Conservation (phyloP, 139 green algal genomes). For the Chlamydomonas sp. region DNA sequence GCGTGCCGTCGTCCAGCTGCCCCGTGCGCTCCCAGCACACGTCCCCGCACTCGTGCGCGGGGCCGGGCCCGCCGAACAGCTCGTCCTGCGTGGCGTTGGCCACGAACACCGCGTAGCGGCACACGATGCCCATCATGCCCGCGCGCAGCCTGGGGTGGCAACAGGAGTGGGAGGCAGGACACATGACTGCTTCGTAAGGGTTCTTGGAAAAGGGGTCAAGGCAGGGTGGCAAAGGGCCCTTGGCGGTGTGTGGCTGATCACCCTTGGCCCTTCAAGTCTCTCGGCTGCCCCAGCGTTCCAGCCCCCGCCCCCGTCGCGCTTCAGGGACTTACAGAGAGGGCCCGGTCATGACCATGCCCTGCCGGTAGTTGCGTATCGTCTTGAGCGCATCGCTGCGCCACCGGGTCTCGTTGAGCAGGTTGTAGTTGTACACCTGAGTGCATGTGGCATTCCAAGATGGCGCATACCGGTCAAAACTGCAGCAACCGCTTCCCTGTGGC, state of each 20-base stretch:
- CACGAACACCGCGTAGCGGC: constrained; percentile 28
- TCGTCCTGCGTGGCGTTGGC: not conserved
- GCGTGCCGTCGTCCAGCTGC: too few relatives aligned
- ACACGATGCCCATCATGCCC: constrained; percentile 34
- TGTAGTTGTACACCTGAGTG: constrained; percentile 13
- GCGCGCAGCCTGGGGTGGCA: constrained; percentile 12
- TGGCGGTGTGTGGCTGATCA: too few relatives aligned
- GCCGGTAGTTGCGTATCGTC: not conserved
- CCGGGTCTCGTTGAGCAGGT: constrained; percentile 8
- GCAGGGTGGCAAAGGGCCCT: too few relatives aligned
- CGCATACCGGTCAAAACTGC: too few relatives aligned
- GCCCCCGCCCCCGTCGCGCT: not conserved
- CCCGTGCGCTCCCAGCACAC: too few relatives aligned
- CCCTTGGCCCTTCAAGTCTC: too few relatives aligned
- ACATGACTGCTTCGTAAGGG: too few relatives aligned
- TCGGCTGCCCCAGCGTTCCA: too few relatives aligned
- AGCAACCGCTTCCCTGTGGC: too few relatives aligned
- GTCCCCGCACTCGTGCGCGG: not conserved
- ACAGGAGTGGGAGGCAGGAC: not conserved
- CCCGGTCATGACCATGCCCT: constrained; percentile 42
- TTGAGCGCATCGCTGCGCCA: constrained; percentile 34
- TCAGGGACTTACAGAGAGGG: not conserved
- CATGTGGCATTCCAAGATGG: not conserved
- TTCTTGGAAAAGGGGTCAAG: too few relatives aligned
- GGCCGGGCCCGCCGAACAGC: not conserved